phyloP scores from a whole-genome alignment of 768 basidiomycete species.

The Leccinum variicolor region DNA sequence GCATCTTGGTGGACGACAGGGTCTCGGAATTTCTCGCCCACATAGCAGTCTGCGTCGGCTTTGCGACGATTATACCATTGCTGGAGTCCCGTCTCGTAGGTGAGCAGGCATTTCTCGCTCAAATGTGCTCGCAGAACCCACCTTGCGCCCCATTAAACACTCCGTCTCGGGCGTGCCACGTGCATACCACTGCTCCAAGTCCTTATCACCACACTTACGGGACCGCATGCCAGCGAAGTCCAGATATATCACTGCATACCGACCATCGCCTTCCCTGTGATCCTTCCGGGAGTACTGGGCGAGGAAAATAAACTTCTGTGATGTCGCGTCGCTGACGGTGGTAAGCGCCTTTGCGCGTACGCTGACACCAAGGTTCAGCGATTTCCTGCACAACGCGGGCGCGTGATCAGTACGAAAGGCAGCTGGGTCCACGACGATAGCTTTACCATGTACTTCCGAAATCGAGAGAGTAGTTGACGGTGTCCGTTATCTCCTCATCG shows the following conservation, averaged over 20 bases:
- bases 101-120: not conserved
- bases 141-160: slow-evolving; percentile 95
- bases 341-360: slow-evolving; percentile 75
- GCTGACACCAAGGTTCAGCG: slow-evolving; percentile 64
- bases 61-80: slow-evolving; percentile 95
- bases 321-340: slow-evolving; percentile 92
- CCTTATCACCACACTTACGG: slow-evolving; percentile 63
- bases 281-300: slow-evolving; percentile 70
- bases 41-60: slow-evolving; percentile 78
- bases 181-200: slow-evolving; percentile 91
- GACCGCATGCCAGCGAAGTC: slow-evolving; percentile 74
- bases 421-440: not conserved
- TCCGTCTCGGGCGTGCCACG: slow-evolving; percentile 56
- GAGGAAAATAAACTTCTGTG: slow-evolving; percentile 91
- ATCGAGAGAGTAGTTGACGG: slow-evolving; percentile 76
- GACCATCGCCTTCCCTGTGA: slow-evolving; percentile 46
- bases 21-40: slow-evolving; percentile 86
- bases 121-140: slow-evolving; percentile 28
- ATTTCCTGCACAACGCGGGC: slow-evolving; percentile 46
- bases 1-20: slow-evolving; percentile 79
- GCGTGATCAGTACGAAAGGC: not conserved
- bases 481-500: slow-evolving; percentile 75
- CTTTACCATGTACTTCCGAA: slow-evolving; percentile 79
- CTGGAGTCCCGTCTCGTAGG: slow-evolving; percentile 36
- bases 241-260: slow-evolving; percentile 71